A percentile compares a stretch with the other conserved stretches of the same genome.
phyloP scores from a whole-genome alignment of 108 stramenopile genomes.

The Stephanodiscus minutulus region DNA sequence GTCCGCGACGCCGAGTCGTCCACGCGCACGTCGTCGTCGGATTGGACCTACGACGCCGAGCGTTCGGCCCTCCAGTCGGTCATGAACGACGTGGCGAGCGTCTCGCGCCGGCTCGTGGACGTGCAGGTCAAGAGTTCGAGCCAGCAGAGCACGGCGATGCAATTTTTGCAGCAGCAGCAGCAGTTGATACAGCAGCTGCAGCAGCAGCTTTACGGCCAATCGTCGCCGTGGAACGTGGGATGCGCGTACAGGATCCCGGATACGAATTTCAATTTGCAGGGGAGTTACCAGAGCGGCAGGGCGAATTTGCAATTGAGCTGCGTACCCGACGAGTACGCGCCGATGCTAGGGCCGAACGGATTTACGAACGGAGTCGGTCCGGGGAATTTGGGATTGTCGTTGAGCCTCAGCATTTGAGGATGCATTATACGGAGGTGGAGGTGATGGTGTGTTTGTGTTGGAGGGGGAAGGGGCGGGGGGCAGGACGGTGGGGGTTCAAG shows the following conservation, averaged over 20 bases:
- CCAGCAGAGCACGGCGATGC: slow-evolving; percentile 91
- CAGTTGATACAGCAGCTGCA: slow-evolving; percentile 95
- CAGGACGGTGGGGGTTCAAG: background rate
- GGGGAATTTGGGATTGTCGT: slow-evolving; percentile 93
- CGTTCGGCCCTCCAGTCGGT: slow-evolving; percentile 73
- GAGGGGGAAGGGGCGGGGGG: background rate
- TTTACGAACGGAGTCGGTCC: slow-evolving; percentile 98
- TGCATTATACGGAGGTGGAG: background rate
- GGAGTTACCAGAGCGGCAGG: slow-evolving; percentile 92
- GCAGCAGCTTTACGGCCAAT: slow-evolving; percentile 92
- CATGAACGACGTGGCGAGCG: slow-evolving; percentile 86
- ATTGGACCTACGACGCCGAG: slow-evolving; percentile 91
- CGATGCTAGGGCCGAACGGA: slow-evolving; percentile 94
- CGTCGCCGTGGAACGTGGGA: slow-evolving; percentile 92
- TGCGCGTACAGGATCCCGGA: slow-evolving; percentile 97
- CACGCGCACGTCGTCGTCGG: slow-evolving; percentile 71
- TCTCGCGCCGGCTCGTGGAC: slow-evolving; percentile 80
- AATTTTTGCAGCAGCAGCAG: slow-evolving; percentile 93
- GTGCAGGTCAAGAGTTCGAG: slow-evolving; percentile 78
- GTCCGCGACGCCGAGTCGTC: slow-evolving; percentile 77
- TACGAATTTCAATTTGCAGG: slow-evolving; percentile 95
- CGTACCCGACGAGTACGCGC: slow-evolving; percentile 95
- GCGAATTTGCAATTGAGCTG: slow-evolving; percentile 93
- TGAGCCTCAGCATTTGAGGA: slow-evolving; percentile 89
- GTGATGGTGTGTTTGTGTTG: too few relatives aligned